Conservation (phyloP, 768 basidiomycete genomes). For the Xerocomellus intermedius region DNA sequence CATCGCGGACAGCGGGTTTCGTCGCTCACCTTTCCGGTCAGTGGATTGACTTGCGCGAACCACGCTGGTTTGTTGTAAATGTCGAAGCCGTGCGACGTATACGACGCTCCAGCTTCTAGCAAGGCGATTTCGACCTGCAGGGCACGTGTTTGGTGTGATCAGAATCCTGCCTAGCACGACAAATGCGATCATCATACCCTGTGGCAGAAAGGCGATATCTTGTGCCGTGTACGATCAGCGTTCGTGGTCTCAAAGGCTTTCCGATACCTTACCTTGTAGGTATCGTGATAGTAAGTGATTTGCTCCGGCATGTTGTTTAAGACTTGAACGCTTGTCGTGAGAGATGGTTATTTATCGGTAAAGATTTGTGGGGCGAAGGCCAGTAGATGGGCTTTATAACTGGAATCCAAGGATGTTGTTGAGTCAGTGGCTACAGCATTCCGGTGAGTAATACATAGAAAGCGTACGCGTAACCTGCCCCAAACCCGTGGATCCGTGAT, state of each 20-base stretch:
- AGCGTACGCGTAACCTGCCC: no score
- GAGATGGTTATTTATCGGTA: neutral
- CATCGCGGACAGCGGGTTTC: neutral
- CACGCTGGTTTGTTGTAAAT: slow-evolving; percentile 63
- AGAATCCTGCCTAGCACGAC: neutral
- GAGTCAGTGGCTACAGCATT: no score
- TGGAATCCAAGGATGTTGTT: neutral
- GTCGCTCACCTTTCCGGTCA: slow-evolving; percentile 49
- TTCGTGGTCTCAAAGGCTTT: neutral
- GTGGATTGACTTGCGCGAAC: slow-evolving; percentile 64
- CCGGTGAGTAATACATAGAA: neutral
- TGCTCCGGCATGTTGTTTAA: slow-evolving; percentile 22
- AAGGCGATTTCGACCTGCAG: slow-evolving; percentile 56
- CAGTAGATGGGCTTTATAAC: neutral
- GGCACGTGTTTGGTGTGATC: neutral
- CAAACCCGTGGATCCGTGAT: no score
- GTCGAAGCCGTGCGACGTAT: slow-evolving; percentile 53
- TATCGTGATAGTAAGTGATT: slow-evolving; percentile 39
- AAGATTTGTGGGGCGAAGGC: neutral
- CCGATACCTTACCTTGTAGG: slow-evolving; percentile 37
- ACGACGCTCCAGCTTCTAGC: slow-evolving; percentile 48
- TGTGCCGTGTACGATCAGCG: neutral
- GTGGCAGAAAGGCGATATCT: slow-evolving; percentile 58
- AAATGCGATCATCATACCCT: slow-evolving; percentile 36
- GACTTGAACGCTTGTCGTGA: neutral